Evolutionary conservation across 2,329 filamentous ascomycete species (phyloP).

Genomic region (Blumeriella jaapii): DNA sequence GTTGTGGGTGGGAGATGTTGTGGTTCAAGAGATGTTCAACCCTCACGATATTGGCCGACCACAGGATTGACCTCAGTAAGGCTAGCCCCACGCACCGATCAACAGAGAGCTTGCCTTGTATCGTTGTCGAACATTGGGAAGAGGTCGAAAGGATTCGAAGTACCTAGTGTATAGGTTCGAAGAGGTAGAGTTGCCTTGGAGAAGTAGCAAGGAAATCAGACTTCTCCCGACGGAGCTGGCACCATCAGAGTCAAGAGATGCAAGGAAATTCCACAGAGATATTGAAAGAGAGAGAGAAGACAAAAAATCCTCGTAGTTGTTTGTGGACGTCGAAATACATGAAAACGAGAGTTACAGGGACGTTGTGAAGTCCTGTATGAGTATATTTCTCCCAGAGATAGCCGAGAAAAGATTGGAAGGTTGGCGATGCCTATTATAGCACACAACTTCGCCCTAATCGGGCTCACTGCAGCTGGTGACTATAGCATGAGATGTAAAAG

Average conservation of each 20-base stretch:
- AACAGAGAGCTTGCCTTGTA: background rate
- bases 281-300: conserved; percentile 20
- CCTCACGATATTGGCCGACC: conserved; percentile 3
- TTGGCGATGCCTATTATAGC: conserved; percentile 17
- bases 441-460: conserved; percentile 19
- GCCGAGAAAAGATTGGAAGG: conserved; percentile 7
- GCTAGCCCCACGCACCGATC: conserved; percentile 8
- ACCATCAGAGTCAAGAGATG: conserved; percentile 1
- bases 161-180: background rate
- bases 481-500: conserved; percentile 5
- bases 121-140: conserved; percentile 1
- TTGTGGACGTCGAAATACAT: conserved; percentile 12
- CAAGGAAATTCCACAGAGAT: background rate
- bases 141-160: no score
- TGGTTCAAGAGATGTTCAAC: conserved; percentile 4
- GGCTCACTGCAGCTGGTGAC: conserved; percentile 18
- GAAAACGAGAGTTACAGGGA: conserved; percentile 8
- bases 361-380: conserved; percentile 17
- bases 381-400: conserved; percentile 22
- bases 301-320: conserved; percentile 12
- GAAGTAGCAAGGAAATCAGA: background rate
- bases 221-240: background rate
- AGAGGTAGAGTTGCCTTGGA: background rate
- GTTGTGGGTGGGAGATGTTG: conserved; percentile 6
- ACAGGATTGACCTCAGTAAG: conserved; percentile 2